Percentiles rank a stretch among this genome's conserved stretches.
These are phyloP conservation scores for Aphanoascus verrucosus DNA, from an alignment of 2,329 filamentous ascomycete species.

Conservation along the genomic window DNA sequence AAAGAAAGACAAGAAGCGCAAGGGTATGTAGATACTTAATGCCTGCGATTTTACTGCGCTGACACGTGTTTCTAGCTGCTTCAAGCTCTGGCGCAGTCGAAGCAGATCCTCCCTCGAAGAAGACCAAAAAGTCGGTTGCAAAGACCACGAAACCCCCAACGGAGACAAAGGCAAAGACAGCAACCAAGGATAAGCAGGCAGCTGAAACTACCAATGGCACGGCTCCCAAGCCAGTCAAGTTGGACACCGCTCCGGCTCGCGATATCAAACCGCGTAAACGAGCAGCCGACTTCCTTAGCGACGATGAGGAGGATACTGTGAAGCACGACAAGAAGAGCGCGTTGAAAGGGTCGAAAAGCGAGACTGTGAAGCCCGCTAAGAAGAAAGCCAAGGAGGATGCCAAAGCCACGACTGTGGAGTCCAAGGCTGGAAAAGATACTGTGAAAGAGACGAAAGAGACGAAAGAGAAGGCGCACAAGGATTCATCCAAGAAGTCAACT, in stretches of 20 bases:
- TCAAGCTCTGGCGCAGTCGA: conserved; percentile 30
- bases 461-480: conserved; percentile 15
- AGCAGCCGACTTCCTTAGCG: conserved; percentile 39
- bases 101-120: conserved; percentile 44
- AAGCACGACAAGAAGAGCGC: conserved; percentile 33
- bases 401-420: conserved; percentile 7
- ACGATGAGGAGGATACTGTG: conserved; percentile 28
- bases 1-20: conserved; percentile 47
- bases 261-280: conserved; percentile 38
- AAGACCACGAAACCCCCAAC: conserved; percentile 25
- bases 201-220: conserved; percentile 20
- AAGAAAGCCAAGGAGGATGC: conserved; percentile 34
- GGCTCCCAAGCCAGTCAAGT: conserved; percentile 20
- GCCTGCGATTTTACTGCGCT: conserved; percentile 11
- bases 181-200: conserved; percentile 26
- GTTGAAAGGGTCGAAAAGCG: conserved; percentile 36
- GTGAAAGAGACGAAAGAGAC: conserved; percentile 24
- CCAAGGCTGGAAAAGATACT: conserved; percentile 29
- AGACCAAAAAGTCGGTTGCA: conserved; percentile 46
- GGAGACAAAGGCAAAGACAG: conserved; percentile 24
- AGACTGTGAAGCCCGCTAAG: conserved; percentile 29
- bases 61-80: conserved; percentile 14
- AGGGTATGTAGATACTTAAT: conserved; percentile 31
- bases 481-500: conserved; percentile 15
- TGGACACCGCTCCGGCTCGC: conserved; percentile 27